Conservation (phyloP, 345 rosid genomes). For the Reutealis trisperma region DNA sequence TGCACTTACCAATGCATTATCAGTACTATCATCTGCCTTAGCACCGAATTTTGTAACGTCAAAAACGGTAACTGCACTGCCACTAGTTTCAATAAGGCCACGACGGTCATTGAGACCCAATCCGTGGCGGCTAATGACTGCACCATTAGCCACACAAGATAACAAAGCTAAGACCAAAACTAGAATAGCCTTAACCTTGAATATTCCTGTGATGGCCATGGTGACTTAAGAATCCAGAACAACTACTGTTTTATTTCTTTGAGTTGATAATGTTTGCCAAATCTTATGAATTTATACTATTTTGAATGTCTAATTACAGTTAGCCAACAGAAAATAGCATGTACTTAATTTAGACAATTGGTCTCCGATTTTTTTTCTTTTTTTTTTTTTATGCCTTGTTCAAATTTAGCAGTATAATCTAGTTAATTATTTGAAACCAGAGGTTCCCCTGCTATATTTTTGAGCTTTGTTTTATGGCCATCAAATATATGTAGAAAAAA, state of each 20-base stretch:
- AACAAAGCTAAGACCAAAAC: conserved; percentile 27
- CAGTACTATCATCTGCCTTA: conserved; percentile 38
- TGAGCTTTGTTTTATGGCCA: no score
- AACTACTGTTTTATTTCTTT: background rate
- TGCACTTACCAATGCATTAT: conserved; percentile 33
- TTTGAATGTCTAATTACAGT: background rate
- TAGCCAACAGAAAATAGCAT: background rate
- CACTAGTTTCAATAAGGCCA: conserved; percentile 26
- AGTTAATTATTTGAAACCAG: background rate
- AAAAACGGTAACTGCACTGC: conserved; percentile 24
- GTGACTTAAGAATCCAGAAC: conserved; percentile 21
- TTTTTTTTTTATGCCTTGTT: no score
- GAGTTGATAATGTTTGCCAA: background rate
- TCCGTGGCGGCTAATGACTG: background rate
- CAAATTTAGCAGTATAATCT: background rate
- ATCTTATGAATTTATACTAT: background rate
- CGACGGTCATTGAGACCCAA: conserved; percentile 27
- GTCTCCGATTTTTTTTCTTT: no score
- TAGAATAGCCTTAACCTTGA: conserved; percentile 18
- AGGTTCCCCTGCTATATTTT: no score
- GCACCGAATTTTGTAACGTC: conserved; percentile 52
- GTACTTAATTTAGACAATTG: background rate
- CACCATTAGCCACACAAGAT: conserved; percentile 46
- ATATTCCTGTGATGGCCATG: conserved; percentile 41
- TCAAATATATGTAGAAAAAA: no score